Conservation (phyloP, 352 stramenopile species). For the Phytophthora brassicae region DNA sequence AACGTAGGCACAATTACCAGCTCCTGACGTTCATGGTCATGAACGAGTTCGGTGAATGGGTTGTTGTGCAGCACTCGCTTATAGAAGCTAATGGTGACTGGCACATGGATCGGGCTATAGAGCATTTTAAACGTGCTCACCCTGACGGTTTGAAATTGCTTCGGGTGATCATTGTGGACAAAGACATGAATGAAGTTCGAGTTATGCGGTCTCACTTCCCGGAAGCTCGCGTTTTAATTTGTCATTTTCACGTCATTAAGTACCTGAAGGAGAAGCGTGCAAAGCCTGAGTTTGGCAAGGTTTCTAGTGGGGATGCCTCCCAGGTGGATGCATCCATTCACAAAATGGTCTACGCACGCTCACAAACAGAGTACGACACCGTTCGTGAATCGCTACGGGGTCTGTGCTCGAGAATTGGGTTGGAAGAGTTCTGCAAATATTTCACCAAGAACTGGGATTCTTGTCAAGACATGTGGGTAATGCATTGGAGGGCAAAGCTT, state of each 20-base stretch:
- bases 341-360: background rate
- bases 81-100: background rate
- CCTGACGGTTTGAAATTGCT: background rate
- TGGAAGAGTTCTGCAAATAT: conserved; percentile 22
- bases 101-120: background rate
- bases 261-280: conserved; percentile 14
- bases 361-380: background rate
- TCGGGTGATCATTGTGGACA: background rate
- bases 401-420: conserved; percentile 7
- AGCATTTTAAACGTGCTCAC: background rate
- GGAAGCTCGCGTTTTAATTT: background rate
- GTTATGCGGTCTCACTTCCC: background rate
- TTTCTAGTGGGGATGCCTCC: background rate
- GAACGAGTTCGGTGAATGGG: background rate
- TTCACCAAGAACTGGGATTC: conserved; percentile 29
- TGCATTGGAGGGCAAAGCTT: conserved; percentile 10
- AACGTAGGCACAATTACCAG: conserved; percentile 1
- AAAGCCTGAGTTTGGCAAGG: background rate
- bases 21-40: background rate
- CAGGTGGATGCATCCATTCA: background rate
- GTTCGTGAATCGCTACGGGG: background rate
- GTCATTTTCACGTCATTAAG: conserved; percentile 18
- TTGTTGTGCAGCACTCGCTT: background rate
- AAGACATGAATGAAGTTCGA: conserved; percentile 2
- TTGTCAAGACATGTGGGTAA: conserved; percentile 25